Evolutionary conservation across 495 filamentous ascomycete genomes (phyloP), one percentile per base, ranked within the genome.

Genomic region (Elasticomyces elasticus): DNA sequence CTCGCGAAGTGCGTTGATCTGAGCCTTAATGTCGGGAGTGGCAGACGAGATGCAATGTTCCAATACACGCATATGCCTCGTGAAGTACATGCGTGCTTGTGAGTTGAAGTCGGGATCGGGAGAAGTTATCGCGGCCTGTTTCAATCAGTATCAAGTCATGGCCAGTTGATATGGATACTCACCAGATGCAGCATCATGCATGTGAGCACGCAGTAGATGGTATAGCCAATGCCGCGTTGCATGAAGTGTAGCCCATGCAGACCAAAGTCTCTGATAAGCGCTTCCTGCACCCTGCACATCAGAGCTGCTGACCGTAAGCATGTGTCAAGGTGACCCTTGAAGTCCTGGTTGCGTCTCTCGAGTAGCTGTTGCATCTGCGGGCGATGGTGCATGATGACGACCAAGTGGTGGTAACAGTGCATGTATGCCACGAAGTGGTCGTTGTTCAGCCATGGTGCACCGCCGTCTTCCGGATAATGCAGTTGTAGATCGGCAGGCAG

Each of bases 131-230:
- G 91, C 89, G 61, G 95, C 84, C 89, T 95, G 55, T 31, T 31
- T 6, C 49, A 42, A 63, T 42, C 23, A 61, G 41, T 28, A 7
- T 7, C 13, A 2, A 26, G 4, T 56, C 51, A 11, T 13, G 23
- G 22, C 19, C 13, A 24, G 26, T 13, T 0, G 33, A 28, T 50
- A n/a, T 51, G 15, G 26, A 27, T 37, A 72, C 87, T 67, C 74
- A 98, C 92, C 71, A 98, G 70, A 71, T 98, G 94, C 53, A 98
- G 77, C 73, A 96, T 92, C 26, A 89, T 92, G 73, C 89, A 96
- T 12, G 87, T 95, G 33, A 98, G 74, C 25, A 95, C 78, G 38
- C 81, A 81, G 63, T 98, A 98, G 20, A 98, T 94, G 20, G 89
- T 88, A 66, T 95, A 96, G 71, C 89, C 95, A 62, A 96, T 87